These are phyloP conservation scores for Dactylellina leptospora DNA, from an alignment of 2,329 filamentous ascomycete species.

Conservation along the genomic window DNA sequence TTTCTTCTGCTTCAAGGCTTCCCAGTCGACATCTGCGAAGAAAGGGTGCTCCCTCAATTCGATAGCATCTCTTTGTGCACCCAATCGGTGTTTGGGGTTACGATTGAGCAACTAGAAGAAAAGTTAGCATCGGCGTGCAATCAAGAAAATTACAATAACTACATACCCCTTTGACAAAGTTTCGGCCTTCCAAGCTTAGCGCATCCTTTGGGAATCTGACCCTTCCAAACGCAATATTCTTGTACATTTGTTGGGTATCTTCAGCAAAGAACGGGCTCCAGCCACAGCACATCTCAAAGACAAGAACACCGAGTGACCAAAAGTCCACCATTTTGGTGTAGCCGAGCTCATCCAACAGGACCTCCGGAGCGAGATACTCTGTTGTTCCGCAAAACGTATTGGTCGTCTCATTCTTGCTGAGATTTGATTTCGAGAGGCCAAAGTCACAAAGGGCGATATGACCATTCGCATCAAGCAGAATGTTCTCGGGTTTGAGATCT, in stretches of 20 bases:
- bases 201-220: constrained; percentile 96
- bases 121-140: constrained; percentile 5
- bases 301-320: constrained; percentile 95
- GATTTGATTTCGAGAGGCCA: constrained; percentile 93
- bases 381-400: constrained; percentile 99
- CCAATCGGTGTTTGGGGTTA: constrained; percentile 93
- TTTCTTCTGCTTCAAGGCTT: constrained; percentile 83
- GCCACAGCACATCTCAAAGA: constrained; percentile 99
- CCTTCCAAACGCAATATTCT: constrained; percentile 99
- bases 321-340: constrained; percentile 99
- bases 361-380: constrained; percentile 95
- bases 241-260: constrained; percentile 99
- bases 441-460: constrained; percentile 99
- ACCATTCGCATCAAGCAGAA: constrained; percentile 92
- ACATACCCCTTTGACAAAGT: constrained; percentile 86
- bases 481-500: constrained; percentile 97
- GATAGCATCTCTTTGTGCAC: constrained; percentile 87
- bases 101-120: constrained; percentile 76
- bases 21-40: constrained; percentile 94
- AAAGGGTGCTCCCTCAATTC: constrained; percentile 95
- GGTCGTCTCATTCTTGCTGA: constrained; percentile 96
- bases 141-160: not conserved
- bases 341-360: constrained; percentile 91
- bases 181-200: constrained; percentile 89
- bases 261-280: constrained; percentile 99